A percentile compares a stretch with the other conserved stretches of the same genome.
These are phyloP conservation scores for Ganoderma lucidum DNA, from an alignment of 1,284 basidiomycete genomes.

Conservation along the genomic window DNA sequence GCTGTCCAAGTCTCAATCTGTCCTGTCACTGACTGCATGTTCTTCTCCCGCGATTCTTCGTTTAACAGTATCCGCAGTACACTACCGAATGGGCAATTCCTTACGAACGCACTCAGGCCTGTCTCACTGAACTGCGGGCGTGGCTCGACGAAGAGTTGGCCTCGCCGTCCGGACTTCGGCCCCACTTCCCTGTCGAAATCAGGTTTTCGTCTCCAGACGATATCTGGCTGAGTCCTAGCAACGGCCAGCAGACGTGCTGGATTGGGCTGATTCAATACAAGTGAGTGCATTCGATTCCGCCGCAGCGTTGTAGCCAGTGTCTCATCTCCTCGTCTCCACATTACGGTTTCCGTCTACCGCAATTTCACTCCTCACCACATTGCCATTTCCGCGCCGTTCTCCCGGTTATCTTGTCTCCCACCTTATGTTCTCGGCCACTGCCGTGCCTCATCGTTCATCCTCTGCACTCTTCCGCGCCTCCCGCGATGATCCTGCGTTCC, in stretches of 20 bases:
- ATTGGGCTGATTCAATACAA: constrained; percentile 97
- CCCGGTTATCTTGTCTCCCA: constrained; percentile 17
- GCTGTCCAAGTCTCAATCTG: constrained; percentile 12
- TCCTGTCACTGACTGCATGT: constrained; percentile 1
- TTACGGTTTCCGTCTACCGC: constrained; percentile 2
- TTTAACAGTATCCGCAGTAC: constrained; percentile 80
- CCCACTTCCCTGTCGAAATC: constrained; percentile 95
- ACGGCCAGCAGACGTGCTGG: constrained; percentile 86
- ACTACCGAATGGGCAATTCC: constrained; percentile 96
- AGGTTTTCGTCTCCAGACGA: constrained; percentile 91
- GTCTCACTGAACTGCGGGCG: constrained; percentile 76
- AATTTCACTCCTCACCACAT: background rate
- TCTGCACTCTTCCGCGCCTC: background rate
- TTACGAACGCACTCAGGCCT: constrained; percentile 66
- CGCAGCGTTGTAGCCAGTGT: constrained; percentile 16
- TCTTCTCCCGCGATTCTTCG: constrained; percentile 21
- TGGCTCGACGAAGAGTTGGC: constrained; percentile 80
- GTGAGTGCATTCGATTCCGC: constrained; percentile 55
- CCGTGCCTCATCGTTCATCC: constrained; percentile 9
- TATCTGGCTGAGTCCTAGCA: constrained; percentile 93
- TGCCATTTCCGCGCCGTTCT: constrained; percentile 10
- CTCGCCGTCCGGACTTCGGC: constrained; percentile 77
- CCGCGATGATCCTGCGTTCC: constrained; percentile 1
- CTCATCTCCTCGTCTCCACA: constrained; percentile 10
- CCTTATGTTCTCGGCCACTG: constrained; percentile 10